Percentiles rank a stretch among this genome's conserved stretches.
These are phyloP conservation scores for Boletus smithii DNA, from an alignment of 1,284 basidiomycete species.

Conservation along the genomic window DNA sequence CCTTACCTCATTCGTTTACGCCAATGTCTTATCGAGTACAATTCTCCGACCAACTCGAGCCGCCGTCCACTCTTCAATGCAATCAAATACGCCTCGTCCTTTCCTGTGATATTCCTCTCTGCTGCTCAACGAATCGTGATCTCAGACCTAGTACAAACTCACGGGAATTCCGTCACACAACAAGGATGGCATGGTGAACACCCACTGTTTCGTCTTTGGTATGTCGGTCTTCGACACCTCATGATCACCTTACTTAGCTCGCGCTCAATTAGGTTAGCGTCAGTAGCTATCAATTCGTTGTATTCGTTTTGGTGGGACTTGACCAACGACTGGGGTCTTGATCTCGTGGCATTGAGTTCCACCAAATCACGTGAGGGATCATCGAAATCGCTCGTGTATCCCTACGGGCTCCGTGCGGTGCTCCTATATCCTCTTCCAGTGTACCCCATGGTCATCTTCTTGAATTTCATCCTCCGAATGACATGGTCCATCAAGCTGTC, in stretches of 20 bases:
- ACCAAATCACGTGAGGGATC: conserved; percentile 27
- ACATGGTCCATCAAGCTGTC: conserved; percentile 95
- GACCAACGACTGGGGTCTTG: conserved; percentile 96
- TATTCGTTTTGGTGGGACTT: conserved; percentile 99
- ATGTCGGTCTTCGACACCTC: conserved; percentile 28
- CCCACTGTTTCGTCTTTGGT: conserved; percentile 82
- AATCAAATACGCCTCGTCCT: conserved; percentile 93
- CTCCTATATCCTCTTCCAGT: conserved; percentile 79
- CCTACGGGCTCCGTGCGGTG: conserved; percentile 68
- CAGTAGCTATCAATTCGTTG: conserved; percentile 84
- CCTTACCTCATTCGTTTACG: conserved; percentile 91
- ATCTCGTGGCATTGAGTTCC: conserved; percentile 54
- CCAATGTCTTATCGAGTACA: conserved; percentile 90
- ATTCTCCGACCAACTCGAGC: conserved; percentile 60
- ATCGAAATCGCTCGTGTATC: conserved; percentile 41
- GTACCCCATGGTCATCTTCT: conserved; percentile 81
- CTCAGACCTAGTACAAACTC: conserved; percentile 49
- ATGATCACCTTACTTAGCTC: background rate
- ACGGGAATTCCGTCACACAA: conserved; percentile 42
- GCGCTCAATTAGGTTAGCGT: conserved; percentile 62
- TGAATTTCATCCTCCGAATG: conserved; percentile 89
- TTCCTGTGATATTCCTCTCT: conserved; percentile 95
- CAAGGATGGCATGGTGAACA: conserved; percentile 75
- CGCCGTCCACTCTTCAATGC: conserved; percentile 88
- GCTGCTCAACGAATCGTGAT: conserved; percentile 77